A percentile compares a stretch with the other conserved stretches of the same genome.
These are phyloP conservation scores for Coprinellus aureogranulatus DNA, from an alignment of 768 basidiomycete genomes.

Conservation along the genomic window DNA sequence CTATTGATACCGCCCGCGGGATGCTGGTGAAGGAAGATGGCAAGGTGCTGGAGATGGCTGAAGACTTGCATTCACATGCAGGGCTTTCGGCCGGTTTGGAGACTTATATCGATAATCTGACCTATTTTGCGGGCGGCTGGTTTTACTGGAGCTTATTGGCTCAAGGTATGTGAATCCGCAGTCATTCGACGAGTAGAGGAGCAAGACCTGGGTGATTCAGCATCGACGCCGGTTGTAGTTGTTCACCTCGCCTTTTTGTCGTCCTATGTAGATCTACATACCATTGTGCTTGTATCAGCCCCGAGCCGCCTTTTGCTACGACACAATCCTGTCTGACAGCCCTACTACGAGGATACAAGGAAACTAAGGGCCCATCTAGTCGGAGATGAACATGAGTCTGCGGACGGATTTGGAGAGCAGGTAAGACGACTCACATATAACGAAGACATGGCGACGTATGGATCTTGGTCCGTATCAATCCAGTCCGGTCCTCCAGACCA, in stretches of 20 bases:
- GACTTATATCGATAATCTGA: not conserved
- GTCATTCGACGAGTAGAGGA: not conserved
- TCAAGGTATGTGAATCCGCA: not conserved
- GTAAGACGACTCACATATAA: not conserved
- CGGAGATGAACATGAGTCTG: too few species aligned
- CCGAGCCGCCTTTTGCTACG: too few species aligned
- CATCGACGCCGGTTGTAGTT: too few species aligned
- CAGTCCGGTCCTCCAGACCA: not conserved
- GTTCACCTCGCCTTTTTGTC: too few species aligned
- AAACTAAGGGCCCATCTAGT: too few species aligned
- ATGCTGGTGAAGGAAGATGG: not conserved
- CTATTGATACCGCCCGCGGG: not conserved
- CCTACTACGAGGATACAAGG: too few species aligned
- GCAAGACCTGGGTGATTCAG: too few species aligned
- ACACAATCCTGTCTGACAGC: too few species aligned
- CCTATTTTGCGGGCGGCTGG: not conserved
- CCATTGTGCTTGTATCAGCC: too few species aligned
- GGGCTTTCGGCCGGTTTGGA: not conserved
- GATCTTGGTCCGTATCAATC: slow-evolving; percentile 2
- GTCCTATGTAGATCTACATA: too few species aligned
- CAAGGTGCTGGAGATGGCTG: not conserved
- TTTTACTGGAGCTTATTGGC: slow-evolving; percentile 2
- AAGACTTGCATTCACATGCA: not conserved
- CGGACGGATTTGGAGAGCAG: not conserved
- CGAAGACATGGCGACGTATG: not conserved